Evolutionary conservation across 148 eudicot genomes (phyloP).

Genomic region (Agrostemma githago): DNA sequence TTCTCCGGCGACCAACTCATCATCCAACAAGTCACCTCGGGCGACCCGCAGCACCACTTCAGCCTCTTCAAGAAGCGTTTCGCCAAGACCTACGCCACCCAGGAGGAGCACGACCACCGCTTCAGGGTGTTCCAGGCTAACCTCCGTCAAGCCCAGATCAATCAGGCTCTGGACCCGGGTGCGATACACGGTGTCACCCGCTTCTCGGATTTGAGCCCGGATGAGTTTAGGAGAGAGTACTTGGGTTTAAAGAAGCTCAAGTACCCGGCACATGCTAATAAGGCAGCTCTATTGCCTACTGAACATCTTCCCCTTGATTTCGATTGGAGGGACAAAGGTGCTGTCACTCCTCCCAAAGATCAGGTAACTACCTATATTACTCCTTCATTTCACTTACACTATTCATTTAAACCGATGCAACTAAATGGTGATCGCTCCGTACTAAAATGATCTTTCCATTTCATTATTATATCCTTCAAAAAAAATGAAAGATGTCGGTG

Average conservation of each 20-base stretch:
- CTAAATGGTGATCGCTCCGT: too few species aligned
- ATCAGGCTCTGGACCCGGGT: constrained; percentile 52
- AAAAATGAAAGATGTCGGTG: too few species aligned
- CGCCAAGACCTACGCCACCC: constrained; percentile 38
- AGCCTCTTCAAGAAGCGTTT: constrained; percentile 47
- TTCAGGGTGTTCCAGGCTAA: constrained; percentile 52
- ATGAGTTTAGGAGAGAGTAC: constrained; percentile 40
- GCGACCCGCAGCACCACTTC: constrained; percentile 50
- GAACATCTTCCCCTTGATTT: constrained; percentile 41
- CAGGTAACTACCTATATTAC: constrained; percentile 32
- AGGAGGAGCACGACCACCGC: constrained; percentile 58
- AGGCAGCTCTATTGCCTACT: constrained; percentile 46
- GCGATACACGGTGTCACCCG: constrained; percentile 62
- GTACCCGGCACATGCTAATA: constrained; percentile 47
- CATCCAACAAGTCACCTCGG: constrained; percentile 8
- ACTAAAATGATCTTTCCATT: too few species aligned
- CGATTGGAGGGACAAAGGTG: constrained; percentile 64
- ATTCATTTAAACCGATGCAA: too few species aligned
- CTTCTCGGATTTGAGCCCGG: constrained; percentile 51
- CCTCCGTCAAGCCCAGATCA: constrained; percentile 43
- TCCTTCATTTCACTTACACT: too few species aligned
- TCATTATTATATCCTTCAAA: too few species aligned
- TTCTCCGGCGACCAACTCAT: not conserved
- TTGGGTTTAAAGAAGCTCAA: constrained; percentile 38
- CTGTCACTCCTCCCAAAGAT: constrained; percentile 52